Evolutionary conservation across 2,329 filamentous ascomycete genomes (phyloP).

Genomic region (Microcyclospora tardicrescens): DNA sequence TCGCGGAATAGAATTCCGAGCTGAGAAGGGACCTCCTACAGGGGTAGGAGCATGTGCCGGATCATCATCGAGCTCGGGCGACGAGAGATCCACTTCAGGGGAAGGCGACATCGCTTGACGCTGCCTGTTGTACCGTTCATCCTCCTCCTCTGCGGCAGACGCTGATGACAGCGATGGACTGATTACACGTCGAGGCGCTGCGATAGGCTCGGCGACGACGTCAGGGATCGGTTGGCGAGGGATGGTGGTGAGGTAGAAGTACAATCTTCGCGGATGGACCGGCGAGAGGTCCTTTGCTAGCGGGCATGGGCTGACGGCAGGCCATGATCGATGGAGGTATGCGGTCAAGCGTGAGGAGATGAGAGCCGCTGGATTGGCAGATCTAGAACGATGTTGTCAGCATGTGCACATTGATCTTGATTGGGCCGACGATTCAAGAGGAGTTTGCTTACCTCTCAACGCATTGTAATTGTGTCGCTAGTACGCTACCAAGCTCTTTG

Average conservation of each 20-base stretch:
- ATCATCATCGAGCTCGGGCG: slow-evolving; percentile 70
- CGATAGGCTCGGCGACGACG: slow-evolving; percentile 23
- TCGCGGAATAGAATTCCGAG: slow-evolving; percentile 25
- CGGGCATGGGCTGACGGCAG: slow-evolving; percentile 65
- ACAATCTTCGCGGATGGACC: slow-evolving; percentile 85
- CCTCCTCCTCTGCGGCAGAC: slow-evolving; percentile 60
- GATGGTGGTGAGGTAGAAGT: slow-evolving; percentile 89
- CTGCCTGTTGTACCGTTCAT: slow-evolving; percentile 44
- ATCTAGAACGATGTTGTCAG: slow-evolving; percentile 44
- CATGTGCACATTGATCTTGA: slow-evolving; percentile 9
- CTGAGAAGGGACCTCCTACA: slow-evolving; percentile 52
- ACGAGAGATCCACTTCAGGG: slow-evolving; percentile 83
- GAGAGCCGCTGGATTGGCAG: slow-evolving; percentile 87
- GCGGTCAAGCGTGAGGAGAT: slow-evolving; percentile 83
- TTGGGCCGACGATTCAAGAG: neutral
- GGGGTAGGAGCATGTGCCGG: slow-evolving; percentile 43
- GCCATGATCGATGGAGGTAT: slow-evolving; percentile 80
- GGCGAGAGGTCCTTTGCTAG: slow-evolving; percentile 86
- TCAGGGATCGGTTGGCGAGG: slow-evolving; percentile 71
- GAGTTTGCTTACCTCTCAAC: slow-evolving; percentile 73
- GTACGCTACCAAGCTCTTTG: slow-evolving; percentile 75
- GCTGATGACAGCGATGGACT: slow-evolving; percentile 72
- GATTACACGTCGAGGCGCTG: slow-evolving; percentile 46
- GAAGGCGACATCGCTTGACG: slow-evolving; percentile 67
- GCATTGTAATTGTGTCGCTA: slow-evolving; percentile 62